Evolutionary conservation across 441 rosid species (phyloP).

Genomic region (Geranium incanum): DNA sequence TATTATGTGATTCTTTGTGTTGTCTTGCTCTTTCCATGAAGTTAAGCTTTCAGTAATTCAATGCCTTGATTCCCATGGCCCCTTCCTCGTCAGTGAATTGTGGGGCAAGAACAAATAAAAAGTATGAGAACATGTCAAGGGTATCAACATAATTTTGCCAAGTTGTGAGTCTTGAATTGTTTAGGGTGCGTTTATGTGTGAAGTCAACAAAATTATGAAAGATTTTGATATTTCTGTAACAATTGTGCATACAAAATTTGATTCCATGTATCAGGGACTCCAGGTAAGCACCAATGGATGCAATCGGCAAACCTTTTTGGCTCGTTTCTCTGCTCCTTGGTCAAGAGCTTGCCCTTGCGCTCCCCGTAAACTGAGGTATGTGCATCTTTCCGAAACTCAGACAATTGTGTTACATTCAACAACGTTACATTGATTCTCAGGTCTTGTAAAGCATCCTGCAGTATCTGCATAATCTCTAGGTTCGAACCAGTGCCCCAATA

Average conservation of each 20-base stretch:
- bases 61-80: too few species aligned
- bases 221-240: slow-evolving; percentile 38
- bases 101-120: too few species aligned
- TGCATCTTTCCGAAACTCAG: slow-evolving; percentile 82
- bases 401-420: slow-evolving; percentile 67
- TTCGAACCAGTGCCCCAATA: slow-evolving; percentile 92
- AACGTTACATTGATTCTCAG: slow-evolving; percentile 47
- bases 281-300: slow-evolving; percentile 95
- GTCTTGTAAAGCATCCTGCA: slow-evolving; percentile 34
- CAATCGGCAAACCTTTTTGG: slow-evolving; percentile 73
- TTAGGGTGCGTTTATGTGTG: too few species aligned
- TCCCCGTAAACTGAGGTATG: slow-evolving; percentile 72
- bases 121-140: too few species aligned
- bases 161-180: too few species aligned
- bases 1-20: too few species aligned
- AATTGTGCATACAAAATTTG: slow-evolving; percentile 69
- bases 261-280: slow-evolving; percentile 91
- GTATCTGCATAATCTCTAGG: slow-evolving; percentile 59
- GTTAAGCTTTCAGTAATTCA: too few species aligned
- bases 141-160: too few species aligned
- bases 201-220: slow-evolving; percentile 20
- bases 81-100: too few species aligned
- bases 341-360: slow-evolving; percentile 70
- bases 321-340: slow-evolving; percentile 59
- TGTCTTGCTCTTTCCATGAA: too few species aligned